Evolutionary conservation across 2,329 filamentous ascomycete species (phyloP).

Genomic region (Ophiostoma sp.): DNA sequence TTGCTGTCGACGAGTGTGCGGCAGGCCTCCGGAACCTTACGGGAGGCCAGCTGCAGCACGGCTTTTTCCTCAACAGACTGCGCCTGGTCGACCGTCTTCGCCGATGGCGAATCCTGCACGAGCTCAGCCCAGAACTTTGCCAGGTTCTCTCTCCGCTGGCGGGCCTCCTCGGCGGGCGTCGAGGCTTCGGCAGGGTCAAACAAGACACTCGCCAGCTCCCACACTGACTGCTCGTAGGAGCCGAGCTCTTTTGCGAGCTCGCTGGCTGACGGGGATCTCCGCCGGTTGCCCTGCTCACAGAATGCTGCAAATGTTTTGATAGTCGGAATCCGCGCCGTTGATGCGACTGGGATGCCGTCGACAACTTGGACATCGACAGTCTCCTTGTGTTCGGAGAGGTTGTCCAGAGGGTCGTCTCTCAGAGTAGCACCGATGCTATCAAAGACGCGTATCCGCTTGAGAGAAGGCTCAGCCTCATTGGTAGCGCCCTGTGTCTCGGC

Average conservation of each 20-base stretch:
- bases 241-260: constrained; percentile 32
- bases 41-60: constrained; percentile 69
- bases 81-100: constrained; percentile 51
- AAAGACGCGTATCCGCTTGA: constrained; percentile 25
- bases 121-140: constrained; percentile 61
- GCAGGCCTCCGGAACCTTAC: constrained; percentile 78
- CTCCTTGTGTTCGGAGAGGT: constrained; percentile 44
- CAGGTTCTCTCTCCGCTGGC: constrained; percentile 57
- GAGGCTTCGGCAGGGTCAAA: constrained; percentile 61
- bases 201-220: constrained; percentile 79
- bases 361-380: constrained; percentile 49
- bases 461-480: constrained; percentile 24
- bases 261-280: constrained; percentile 33
- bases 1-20: constrained; percentile 67
- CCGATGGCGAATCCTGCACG: constrained; percentile 53
- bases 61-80: constrained; percentile 74
- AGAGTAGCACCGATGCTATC: constrained; percentile 4
- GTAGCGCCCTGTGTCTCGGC: constrained; percentile 15
- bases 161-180: constrained; percentile 37
- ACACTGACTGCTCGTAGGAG: constrained; percentile 67
- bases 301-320: constrained; percentile 43
- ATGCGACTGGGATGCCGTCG: constrained; percentile 51
- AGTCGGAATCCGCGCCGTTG: constrained; percentile 41
- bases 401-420: constrained; percentile 22
- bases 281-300: constrained; percentile 36